Percentiles rank a stretch among this genome's conserved stretches.
Evolutionary conservation across 495 filamentous ascomycete genomes (phyloP).

Genomic region (Penicillium samsonianum): DNA sequence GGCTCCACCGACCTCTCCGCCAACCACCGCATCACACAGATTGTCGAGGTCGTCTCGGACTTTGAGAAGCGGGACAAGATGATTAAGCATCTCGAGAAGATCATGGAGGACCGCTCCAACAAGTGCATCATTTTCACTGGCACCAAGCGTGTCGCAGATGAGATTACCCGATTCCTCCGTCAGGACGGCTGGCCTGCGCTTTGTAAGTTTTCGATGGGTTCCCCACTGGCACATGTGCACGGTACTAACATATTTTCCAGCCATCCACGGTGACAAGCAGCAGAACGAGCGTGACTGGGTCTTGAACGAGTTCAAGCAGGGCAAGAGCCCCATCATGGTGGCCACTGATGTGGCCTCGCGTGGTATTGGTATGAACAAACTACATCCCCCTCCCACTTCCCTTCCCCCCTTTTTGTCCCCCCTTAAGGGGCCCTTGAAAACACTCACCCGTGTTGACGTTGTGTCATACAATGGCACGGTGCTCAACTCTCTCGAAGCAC

Average conservation of each 20-base stretch:
- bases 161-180: slow-evolving; percentile 97
- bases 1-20: slow-evolving; percentile 95
- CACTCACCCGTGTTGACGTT: slow-evolving; percentile 56
- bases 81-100: slow-evolving; percentile 96
- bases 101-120: slow-evolving; percentile 94
- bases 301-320: slow-evolving; percentile 98
- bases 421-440: slow-evolving; percentile 34
- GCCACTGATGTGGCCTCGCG: slow-evolving; percentile 96
- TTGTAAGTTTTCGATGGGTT: slow-evolving; percentile 60
- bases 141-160: slow-evolving; percentile 97
- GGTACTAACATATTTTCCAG: slow-evolving; percentile 56
- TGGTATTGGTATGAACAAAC: slow-evolving; percentile 97
- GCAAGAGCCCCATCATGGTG: slow-evolving; percentile 84
- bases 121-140: slow-evolving; percentile 96
- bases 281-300: slow-evolving; percentile 99
- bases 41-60: slow-evolving; percentile 93
- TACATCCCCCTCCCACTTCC: slow-evolving; percentile 51
- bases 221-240: background rate
- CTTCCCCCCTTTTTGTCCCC: slow-evolving; percentile 32
- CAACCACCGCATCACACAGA: slow-evolving; percentile 97
- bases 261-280: slow-evolving; percentile 99
- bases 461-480: slow-evolving; percentile 71
- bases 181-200: slow-evolving; percentile 99
- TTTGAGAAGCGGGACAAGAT: slow-evolving; percentile 97
- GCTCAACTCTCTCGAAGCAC: slow-evolving; percentile 87